A percentile compares a stretch with the other conserved stretches of the same genome.
These are phyloP conservation scores for Vitellaria paradoxa DNA, from an alignment of 179 eudicot genomes.

Conservation along the genomic window DNA sequence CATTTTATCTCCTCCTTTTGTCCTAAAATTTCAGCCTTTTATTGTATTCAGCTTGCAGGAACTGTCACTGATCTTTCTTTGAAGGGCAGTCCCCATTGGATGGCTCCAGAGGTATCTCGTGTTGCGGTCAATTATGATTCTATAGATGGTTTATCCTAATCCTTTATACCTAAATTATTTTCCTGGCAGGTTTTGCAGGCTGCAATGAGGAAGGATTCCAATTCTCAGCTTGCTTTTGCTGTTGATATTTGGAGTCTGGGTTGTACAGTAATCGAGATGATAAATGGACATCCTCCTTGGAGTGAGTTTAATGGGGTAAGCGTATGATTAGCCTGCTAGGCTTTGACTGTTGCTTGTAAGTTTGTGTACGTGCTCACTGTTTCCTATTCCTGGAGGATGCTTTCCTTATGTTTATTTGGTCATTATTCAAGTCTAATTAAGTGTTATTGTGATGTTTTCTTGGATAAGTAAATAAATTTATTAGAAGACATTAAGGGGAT, in stretches of 20 bases:
- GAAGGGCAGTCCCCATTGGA: conserved; percentile 96
- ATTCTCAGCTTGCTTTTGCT: conserved; percentile 58
- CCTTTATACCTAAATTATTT: not conserved
- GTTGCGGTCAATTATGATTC: not conserved
- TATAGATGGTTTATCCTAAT: not conserved
- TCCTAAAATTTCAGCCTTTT: conserved; percentile 3
- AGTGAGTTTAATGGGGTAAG: conserved; percentile 67
- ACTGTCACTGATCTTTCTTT: conserved; percentile 63
- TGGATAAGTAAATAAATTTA: too few species aligned
- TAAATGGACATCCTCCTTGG: conserved; percentile 95
- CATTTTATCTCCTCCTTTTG: not conserved
- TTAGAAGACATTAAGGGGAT: too few species aligned
- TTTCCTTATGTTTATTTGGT: too few species aligned
- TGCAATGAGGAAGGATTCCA: conserved; percentile 60
- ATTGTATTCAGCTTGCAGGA: conserved; percentile 60
- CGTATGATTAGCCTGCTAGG: conserved; percentile 5
- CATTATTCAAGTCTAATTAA: too few species aligned
- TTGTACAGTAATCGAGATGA: conserved; percentile 95
- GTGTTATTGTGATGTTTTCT: too few species aligned
- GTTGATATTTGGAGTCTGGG: conserved; percentile 98
- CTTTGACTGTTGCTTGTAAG: not conserved
- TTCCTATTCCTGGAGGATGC: not conserved
- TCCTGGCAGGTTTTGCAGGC: conserved; percentile 71
- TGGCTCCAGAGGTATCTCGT: conserved; percentile 93
- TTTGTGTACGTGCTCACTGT: not conserved